Percentiles rank a stretch among this genome's conserved stretches.
Conservation (phyloP, 257 asterid genomes). For the Dorcoceras hygrometricum region DNA sequence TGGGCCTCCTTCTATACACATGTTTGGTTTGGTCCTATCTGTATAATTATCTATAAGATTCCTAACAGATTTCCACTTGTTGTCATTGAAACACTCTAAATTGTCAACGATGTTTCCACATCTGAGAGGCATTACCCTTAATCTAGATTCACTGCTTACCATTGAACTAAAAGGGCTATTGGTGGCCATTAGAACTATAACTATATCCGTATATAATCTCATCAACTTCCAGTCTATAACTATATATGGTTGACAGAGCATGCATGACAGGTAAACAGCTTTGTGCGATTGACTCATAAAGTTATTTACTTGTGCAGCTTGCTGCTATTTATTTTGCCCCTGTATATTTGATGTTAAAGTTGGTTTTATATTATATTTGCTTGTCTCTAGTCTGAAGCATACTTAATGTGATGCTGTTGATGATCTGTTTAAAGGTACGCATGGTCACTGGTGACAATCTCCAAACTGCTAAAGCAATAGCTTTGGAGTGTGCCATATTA, state of each 20-base stretch:
- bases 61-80: not conserved
- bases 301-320: not conserved
- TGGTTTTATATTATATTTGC: not conserved
- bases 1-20: too few species aligned
- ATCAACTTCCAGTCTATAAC: not conserved
- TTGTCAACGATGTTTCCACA: not conserved
- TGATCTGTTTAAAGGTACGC: conserved; percentile 54
- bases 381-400: conserved; percentile 13
- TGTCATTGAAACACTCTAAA: not conserved
- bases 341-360: not conserved
- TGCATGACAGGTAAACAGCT: not conserved
- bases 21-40: too few species aligned
- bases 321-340: conserved; percentile 2
- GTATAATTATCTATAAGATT: too few species aligned
- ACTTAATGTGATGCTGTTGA: conserved; percentile 6
- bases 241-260: not conserved
- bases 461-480: conserved; percentile 91
- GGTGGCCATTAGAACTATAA: not conserved
- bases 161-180: not conserved
- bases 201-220: not conserved
- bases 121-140: not conserved
- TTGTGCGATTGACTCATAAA: not conserved
- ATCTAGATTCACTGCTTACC: not conserved
- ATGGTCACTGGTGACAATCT: conserved; percentile 98
- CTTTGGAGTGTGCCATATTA: conserved; percentile 90